A percentile compares a stretch with the other conserved stretches of the same genome.
Conservation (phyloP, 768 basidiomycete genomes). For the Tephrocybe sp. region DNA sequence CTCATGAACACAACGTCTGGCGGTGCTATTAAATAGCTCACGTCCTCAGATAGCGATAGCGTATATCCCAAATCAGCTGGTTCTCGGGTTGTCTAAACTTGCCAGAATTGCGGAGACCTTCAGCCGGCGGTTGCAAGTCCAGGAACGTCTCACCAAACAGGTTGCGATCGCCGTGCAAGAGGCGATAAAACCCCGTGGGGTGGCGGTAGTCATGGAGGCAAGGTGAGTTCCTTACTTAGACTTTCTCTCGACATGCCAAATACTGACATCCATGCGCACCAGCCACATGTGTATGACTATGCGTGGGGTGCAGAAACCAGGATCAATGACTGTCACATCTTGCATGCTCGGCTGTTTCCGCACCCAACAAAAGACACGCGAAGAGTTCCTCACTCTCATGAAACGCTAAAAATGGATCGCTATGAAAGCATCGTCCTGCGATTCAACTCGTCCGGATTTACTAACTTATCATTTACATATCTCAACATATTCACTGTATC, state of each 20-base stretch:
- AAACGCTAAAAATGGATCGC: constrained; percentile 34
- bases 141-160: constrained; percentile 96
- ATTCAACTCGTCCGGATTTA: constrained; percentile 18
- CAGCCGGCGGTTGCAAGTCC: constrained; percentile 91
- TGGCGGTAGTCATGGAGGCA: constrained; percentile 99
- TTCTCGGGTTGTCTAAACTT: constrained; percentile 93
- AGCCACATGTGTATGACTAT: constrained; percentile 99
- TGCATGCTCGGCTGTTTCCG: constrained; percentile 99
- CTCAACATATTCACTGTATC: constrained; percentile 14
- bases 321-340: constrained; percentile 90
- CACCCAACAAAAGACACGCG: constrained; percentile 96
- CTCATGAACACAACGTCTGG: constrained; percentile 5
- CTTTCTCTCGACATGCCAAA: constrained; percentile 8
- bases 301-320: constrained; percentile 99
- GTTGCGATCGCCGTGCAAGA: constrained; percentile 98
- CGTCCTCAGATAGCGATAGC: constrained; percentile 84
- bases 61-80: constrained; percentile 94
- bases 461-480: constrained; percentile 19
- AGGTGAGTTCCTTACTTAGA: constrained; percentile 52
- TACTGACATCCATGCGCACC: constrained; percentile 4
- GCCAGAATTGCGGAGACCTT: constrained; percentile 98
- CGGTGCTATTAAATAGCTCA: constrained; percentile 21
- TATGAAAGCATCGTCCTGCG: constrained; percentile 3
- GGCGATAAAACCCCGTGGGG: constrained; percentile 95
- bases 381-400: constrained; percentile 91